phyloP scores from a whole-genome alignment of 495 filamentous ascomycete species.

The Physcia stellaris region DNA sequence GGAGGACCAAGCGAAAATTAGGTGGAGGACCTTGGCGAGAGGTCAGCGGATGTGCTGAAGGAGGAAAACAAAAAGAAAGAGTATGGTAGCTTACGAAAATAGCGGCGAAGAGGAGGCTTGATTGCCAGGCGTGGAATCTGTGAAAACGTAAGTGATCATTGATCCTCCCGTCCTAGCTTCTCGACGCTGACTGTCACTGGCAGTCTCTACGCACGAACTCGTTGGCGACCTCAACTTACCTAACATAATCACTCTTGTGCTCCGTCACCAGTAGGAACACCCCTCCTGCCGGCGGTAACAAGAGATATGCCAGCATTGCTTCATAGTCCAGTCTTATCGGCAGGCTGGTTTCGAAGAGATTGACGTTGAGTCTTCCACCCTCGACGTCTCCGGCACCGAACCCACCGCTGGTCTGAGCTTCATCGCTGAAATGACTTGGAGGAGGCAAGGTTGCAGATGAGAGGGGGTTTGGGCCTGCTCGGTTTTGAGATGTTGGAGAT shows the following conservation, averaged over 20 bases:
- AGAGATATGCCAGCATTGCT: slow-evolving; percentile 80
- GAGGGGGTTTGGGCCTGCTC: slow-evolving; percentile 9
- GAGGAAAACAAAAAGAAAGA: not conserved
- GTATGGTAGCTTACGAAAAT: slow-evolving; percentile 49
- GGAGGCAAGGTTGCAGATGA: slow-evolving; percentile 29
- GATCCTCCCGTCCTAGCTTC: not conserved
- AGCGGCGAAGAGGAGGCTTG: slow-evolving; percentile 68
- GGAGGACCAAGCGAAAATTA: slow-evolving; percentile 70
- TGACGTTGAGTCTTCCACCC: slow-evolving; percentile 52
- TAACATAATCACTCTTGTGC: slow-evolving; percentile 90
- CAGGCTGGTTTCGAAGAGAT: slow-evolving; percentile 70
- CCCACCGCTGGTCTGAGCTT: not conserved
- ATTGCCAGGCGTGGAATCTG: slow-evolving; percentile 96
- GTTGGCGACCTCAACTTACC: slow-evolving; percentile 49
- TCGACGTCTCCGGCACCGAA: slow-evolving; percentile 20
- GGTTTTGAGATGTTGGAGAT: slow-evolving; percentile 19
- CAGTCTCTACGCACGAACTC: too few relatives aligned
- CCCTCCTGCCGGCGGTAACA: slow-evolving; percentile 73
- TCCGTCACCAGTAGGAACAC: slow-evolving; percentile 76
- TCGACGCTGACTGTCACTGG: too few relatives aligned
- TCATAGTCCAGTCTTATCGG: slow-evolving; percentile 76
- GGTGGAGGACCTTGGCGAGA: slow-evolving; percentile 48
- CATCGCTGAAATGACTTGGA: slow-evolving; percentile 26
- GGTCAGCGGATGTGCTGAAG: too few relatives aligned
- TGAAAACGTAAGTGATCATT: slow-evolving; percentile 6